Evolutionary conservation across 352 stramenopile species (phyloP).

Genomic region (Phytophthora megakarya): DNA sequence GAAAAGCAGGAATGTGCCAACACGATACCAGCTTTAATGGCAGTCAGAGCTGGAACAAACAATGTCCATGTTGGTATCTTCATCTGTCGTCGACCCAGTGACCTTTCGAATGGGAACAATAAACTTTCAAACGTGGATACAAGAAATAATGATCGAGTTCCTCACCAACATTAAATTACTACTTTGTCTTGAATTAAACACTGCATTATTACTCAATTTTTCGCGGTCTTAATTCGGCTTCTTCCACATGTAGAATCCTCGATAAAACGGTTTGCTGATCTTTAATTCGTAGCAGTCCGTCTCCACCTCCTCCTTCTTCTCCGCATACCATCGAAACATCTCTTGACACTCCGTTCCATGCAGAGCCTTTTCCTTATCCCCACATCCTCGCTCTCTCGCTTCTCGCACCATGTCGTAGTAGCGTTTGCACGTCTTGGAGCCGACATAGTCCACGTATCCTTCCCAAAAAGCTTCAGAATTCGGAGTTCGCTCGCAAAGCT

Average conservation of each 20-base stretch:
- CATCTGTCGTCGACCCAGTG: constrained; percentile 2
- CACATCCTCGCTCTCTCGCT: constrained; percentile 38
- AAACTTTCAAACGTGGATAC: neutral
- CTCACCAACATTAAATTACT: too few relatives aligned
- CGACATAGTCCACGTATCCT: constrained; percentile 60
- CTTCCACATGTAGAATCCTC: constrained; percentile 37
- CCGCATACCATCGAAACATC: constrained; percentile 63
- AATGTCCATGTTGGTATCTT: constrained; percentile 5
- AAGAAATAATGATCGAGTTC: too few relatives aligned
- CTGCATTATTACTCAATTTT: neutral
- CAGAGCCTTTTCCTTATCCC: constrained; percentile 6
- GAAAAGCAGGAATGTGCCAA: neutral
- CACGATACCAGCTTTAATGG: constrained; percentile 12
- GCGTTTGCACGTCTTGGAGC: constrained; percentile 52
- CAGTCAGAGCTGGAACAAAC: neutral
- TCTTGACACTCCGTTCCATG: constrained; percentile 21
- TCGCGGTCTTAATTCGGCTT: too few relatives aligned
- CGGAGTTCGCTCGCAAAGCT: constrained; percentile 44
- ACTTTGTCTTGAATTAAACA: too few relatives aligned
- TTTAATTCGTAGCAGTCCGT: constrained; percentile 44
- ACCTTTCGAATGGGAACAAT: constrained; percentile 16
- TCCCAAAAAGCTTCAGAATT: constrained; percentile 66
- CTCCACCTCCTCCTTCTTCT: constrained; percentile 48
- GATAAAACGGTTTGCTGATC: constrained; percentile 36
- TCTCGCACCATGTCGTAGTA: constrained; percentile 61